Conservation (phyloP, 345 rosid species). For the Melaleuca quinquenervia region DNA sequence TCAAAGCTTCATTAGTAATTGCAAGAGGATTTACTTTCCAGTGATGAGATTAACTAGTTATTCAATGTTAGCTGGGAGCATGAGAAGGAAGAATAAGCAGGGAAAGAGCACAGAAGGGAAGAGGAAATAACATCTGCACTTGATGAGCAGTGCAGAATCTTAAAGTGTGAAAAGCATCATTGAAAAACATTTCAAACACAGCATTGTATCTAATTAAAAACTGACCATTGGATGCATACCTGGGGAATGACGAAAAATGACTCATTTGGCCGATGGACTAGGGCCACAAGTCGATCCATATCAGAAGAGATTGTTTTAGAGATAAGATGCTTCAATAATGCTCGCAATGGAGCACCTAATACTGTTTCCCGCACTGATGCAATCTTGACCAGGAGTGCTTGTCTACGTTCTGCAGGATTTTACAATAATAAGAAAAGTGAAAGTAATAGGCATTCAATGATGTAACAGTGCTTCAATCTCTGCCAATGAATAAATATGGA, state of each 20-base stretch:
- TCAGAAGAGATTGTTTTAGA: conserved; percentile 57
- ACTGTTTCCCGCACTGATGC: conserved; percentile 92
- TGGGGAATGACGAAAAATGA: conserved; percentile 76
- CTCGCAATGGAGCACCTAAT: conserved; percentile 80
- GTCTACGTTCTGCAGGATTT: conserved; percentile 39
- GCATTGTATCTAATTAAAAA: not conserved
- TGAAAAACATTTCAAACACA: not conserved
- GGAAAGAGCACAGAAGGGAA: not conserved
- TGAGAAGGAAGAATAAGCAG: not conserved
- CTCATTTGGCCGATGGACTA: conserved; percentile 91
- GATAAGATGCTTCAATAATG: conserved; percentile 63
- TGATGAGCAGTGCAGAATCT: not conserved
- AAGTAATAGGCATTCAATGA: not conserved
- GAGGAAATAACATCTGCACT: not conserved
- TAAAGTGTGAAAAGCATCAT: not conserved
- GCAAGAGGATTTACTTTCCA: not conserved
- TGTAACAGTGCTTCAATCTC: not conserved
- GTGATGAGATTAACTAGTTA: not conserved
- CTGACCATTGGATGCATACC: conserved; percentile 21
- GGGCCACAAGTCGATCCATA: conserved; percentile 49
- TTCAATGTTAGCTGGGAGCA: not conserved
- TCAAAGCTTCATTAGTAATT: not conserved
- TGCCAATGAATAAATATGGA: not conserved
- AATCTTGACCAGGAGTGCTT: conserved; percentile 49
- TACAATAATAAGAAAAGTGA: not conserved